Conservation (phyloP, 2,329 filamentous ascomycete species). For the Fusarium sp. region DNA sequence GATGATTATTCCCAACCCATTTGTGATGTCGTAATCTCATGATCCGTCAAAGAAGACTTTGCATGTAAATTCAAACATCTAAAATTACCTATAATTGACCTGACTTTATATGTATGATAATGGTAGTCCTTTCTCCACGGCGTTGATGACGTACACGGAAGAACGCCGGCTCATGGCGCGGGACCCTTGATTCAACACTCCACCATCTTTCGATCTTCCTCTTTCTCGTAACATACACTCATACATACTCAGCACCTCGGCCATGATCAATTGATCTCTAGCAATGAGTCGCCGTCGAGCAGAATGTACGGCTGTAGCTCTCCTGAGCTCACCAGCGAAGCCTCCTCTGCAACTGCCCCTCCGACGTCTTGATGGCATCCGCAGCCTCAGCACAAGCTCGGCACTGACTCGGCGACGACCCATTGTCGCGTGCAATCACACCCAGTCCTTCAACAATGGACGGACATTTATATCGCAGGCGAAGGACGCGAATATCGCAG, state of each 20-base stretch:
- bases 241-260: background rate
- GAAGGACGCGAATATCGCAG: conserved; percentile 60
- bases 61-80: background rate
- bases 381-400: conserved; percentile 22
- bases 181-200: conserved; percentile 14
- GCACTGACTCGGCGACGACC: conserved; percentile 17
- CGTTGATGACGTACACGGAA: conserved; percentile 31
- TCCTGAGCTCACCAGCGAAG: conserved; percentile 38
- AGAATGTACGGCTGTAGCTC: conserved; percentile 41
- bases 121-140: background rate
- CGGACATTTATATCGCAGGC: conserved; percentile 31
- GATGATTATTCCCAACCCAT: background rate
- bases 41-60: background rate
- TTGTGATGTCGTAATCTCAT: background rate
- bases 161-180: conserved; percentile 31
- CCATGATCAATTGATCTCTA: conserved; percentile 46
- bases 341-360: background rate
- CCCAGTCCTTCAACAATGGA: background rate
- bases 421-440: conserved; percentile 4
- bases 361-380: conserved; percentile 30
- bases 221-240: conserved; percentile 7
- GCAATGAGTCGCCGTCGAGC: conserved; percentile 43
- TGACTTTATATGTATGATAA: background rate
- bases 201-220: conserved; percentile 28
- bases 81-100: background rate